A percentile compares a stretch with the other conserved stretches of the same genome.
phyloP scores from a whole-genome alignment of 306 rosid species.

The Castanea sativa region DNA sequence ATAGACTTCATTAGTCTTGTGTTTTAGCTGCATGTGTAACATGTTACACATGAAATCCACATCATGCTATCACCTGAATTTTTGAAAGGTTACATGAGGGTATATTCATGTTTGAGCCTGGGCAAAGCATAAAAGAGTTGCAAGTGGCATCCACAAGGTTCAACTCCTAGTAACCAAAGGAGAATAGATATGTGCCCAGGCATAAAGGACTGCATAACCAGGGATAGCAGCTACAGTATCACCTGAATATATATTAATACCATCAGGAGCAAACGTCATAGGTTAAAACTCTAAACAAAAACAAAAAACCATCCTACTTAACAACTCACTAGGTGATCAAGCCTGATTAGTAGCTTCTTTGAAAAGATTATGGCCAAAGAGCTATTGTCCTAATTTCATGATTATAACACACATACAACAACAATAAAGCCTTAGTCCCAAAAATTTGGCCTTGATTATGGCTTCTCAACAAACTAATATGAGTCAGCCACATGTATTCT shows the following conservation, averaged over 20 bases:
- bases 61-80: constrained; percentile 2
- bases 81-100: not conserved
- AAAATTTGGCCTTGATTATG: too few relatives aligned
- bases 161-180: not conserved
- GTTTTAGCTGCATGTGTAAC: not conserved
- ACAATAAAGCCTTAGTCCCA: too few relatives aligned
- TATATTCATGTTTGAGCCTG: not conserved
- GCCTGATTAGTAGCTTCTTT: not conserved
- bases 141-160: not conserved
- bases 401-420: not conserved
- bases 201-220: not conserved
- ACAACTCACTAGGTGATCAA: not conserved
- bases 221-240: not conserved
- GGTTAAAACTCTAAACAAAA: too few relatives aligned
- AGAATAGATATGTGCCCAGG: not conserved
- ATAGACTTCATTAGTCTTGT: not conserved
- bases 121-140: not conserved
- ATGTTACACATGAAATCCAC: not conserved
- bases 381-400: not conserved
- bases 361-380: not conserved
- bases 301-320: not conserved
- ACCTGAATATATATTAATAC: not conserved
- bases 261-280: too few relatives aligned
- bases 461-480: too few relatives aligned
- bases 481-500: too few relatives aligned